Evolutionary conservation across 1,284 basidiomycete species (phyloP).

Genomic region (Leccinum angustisporum): DNA sequence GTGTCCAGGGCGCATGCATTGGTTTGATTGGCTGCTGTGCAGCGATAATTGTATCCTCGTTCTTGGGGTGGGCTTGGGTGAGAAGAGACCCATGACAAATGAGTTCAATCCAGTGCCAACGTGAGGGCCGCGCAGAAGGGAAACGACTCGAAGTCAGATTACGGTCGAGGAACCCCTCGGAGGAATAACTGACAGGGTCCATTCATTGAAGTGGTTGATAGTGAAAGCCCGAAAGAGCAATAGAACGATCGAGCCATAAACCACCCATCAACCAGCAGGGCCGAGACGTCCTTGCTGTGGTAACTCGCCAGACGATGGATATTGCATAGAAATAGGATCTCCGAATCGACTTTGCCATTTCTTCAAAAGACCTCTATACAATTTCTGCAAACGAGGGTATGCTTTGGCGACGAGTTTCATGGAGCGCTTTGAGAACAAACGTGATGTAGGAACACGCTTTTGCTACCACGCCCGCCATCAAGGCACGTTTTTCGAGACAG

Average conservation of each 20-base stretch:
- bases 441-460: slow-evolving; percentile 93
- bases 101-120: not conserved
- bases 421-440: slow-evolving; percentile 70
- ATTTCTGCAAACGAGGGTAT: slow-evolving; percentile 75
- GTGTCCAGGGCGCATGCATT: slow-evolving; percentile 87
- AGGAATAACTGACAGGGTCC: not conserved
- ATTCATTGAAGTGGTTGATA: not conserved
- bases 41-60: not conserved
- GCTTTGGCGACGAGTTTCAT: slow-evolving; percentile 79
- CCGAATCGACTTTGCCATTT: slow-evolving; percentile 47
- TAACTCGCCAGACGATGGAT: slow-evolving; percentile 68
- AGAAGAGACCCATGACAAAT: slow-evolving; percentile 36
- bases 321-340: slow-evolving; percentile 55
- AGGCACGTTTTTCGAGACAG: slow-evolving; percentile 75
- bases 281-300: slow-evolving; percentile 77
- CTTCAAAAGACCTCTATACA: slow-evolving; percentile 60
- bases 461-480: slow-evolving; percentile 66
- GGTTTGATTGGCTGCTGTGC: slow-evolving; percentile 92
- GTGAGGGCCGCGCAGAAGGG: not conserved
- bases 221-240: slow-evolving; percentile 71
- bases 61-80: not conserved
- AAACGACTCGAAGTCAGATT: not conserved
- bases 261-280: slow-evolving; percentile 59
- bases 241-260: slow-evolving; percentile 76
- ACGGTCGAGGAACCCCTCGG: not conserved